Conservation (phyloP, 2,329 filamentous ascomycete genomes). For the Claviceps sp. region DNA sequence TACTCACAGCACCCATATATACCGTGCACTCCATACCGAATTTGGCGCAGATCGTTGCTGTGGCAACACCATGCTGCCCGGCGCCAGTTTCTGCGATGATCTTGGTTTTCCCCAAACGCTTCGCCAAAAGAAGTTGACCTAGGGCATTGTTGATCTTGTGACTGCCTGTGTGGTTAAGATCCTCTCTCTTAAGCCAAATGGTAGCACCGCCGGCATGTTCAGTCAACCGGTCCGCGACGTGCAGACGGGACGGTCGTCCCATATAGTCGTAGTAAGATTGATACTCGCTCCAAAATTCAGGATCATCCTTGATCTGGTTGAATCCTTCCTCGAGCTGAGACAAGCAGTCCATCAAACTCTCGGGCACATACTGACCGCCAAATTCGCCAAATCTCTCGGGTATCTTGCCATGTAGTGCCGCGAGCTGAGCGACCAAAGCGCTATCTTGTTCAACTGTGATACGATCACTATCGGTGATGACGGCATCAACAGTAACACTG, state of each 20-base stretch:
- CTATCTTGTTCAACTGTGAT: constrained; percentile 41
- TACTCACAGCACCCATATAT: constrained; percentile 75
- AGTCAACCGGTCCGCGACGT: constrained; percentile 77
- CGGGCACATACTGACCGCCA: constrained; percentile 92
- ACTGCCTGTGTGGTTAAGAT: constrained; percentile 92
- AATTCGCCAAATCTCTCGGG: constrained; percentile 89
- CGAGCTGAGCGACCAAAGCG: constrained; percentile 68
- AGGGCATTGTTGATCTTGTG: constrained; percentile 99
- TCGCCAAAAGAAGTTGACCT: constrained; percentile 79
- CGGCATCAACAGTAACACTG: constrained; percentile 40
- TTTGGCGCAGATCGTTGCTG: constrained; percentile 93
- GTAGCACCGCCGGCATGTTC: constrained; percentile 83
- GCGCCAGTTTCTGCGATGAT: constrained; percentile 98
- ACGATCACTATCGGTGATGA: constrained; percentile 55
- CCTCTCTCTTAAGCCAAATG: constrained; percentile 96
- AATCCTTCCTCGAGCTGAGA: constrained; percentile 85
- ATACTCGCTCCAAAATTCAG: constrained; percentile 94
- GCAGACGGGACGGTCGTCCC: constrained; percentile 83
- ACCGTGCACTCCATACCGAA: constrained; percentile 97
- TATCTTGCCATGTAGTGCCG: constrained; percentile 66
- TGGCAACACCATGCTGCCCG: constrained; percentile 94
- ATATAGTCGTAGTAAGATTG: constrained; percentile 94
- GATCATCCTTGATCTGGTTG: constrained; percentile 73
- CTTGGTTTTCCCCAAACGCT: constrained; percentile 79
- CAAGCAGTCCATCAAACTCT: constrained; percentile 94